These are phyloP conservation scores for Citrus unshiu DNA, from an alignment of 345 rosid species.

Conservation along the genomic window DNA sequence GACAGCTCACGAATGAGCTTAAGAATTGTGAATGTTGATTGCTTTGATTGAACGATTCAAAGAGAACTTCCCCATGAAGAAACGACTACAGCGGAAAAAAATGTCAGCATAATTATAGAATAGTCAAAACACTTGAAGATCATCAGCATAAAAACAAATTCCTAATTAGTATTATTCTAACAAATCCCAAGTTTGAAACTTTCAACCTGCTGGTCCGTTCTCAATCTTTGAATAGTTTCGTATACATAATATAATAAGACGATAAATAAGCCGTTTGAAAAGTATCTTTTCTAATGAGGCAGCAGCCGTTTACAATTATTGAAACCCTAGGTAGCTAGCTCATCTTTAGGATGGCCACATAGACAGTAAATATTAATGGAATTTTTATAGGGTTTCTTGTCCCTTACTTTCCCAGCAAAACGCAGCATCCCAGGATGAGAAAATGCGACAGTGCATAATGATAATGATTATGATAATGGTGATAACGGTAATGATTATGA, in stretches of 20 bases:
- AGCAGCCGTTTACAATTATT: neutral
- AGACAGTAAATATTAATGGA: neutral
- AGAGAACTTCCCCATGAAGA: neutral
- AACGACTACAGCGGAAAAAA: neutral
- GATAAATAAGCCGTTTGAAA: neutral
- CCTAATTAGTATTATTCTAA: neutral
- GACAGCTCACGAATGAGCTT: neutral
- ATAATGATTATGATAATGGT: neutral
- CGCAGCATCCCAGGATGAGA: slow-evolving; percentile 41
- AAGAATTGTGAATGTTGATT: neutral
- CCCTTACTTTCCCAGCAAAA: slow-evolving; percentile 28
- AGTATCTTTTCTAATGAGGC: neutral
- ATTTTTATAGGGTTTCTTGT: slow-evolving; percentile 21
- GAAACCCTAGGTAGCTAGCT: neutral
- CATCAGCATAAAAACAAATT: neutral
- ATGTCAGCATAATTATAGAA: neutral
- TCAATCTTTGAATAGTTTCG: neutral
- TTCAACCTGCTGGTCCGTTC: neutral
- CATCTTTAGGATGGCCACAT: neutral
- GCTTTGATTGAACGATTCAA: neutral
- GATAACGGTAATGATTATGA: slow-evolving; percentile 25
- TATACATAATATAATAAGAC: neutral
- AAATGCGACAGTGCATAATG: slow-evolving; percentile 2
- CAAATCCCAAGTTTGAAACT: neutral
- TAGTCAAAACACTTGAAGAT: neutral